Conservation (phyloP, 1,284 basidiomycete genomes). For the Ganoderma multipileum region DNA sequence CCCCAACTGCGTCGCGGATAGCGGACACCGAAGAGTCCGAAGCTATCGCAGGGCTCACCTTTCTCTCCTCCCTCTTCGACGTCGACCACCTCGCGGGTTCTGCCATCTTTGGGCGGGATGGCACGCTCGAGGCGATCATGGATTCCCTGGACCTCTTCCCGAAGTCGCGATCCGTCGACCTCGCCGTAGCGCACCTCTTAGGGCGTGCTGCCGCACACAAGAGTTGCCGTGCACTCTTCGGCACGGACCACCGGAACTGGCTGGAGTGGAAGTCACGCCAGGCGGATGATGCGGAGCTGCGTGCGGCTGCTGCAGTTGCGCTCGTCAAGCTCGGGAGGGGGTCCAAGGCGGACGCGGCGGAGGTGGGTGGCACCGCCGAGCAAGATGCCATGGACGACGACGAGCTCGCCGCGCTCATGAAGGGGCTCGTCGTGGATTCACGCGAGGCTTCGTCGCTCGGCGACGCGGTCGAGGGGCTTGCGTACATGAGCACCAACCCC, state of each 20-base stretch:
- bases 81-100: constrained; percentile 73
- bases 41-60: constrained; percentile 60
- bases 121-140: constrained; percentile 64
- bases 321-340: constrained; percentile 80
- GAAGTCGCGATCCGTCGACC: constrained; percentile 49
- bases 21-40: constrained; percentile 60
- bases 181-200: constrained; percentile 72
- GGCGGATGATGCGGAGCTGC: constrained; percentile 52
- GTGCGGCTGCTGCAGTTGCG: constrained; percentile 73
- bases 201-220: constrained; percentile 79
- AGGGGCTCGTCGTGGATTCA: constrained; percentile 55
- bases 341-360: constrained; percentile 52
- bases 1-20: constrained; percentile 53
- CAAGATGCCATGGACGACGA: constrained; percentile 47
- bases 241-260: constrained; percentile 65
- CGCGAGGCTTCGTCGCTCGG: constrained; percentile 49
- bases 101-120: constrained; percentile 66
- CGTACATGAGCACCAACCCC: constrained; percentile 78
- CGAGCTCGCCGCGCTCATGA: constrained; percentile 64
- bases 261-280: constrained; percentile 62
- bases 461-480: constrained; percentile 84
- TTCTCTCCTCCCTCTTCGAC: constrained; percentile 78
- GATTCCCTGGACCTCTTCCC: constrained; percentile 71
- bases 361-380: constrained; percentile 40
- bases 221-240: constrained; percentile 66